Conservation (phyloP, 2,329 filamentous ascomycete genomes). For the Arthrocladium fulminans region DNA sequence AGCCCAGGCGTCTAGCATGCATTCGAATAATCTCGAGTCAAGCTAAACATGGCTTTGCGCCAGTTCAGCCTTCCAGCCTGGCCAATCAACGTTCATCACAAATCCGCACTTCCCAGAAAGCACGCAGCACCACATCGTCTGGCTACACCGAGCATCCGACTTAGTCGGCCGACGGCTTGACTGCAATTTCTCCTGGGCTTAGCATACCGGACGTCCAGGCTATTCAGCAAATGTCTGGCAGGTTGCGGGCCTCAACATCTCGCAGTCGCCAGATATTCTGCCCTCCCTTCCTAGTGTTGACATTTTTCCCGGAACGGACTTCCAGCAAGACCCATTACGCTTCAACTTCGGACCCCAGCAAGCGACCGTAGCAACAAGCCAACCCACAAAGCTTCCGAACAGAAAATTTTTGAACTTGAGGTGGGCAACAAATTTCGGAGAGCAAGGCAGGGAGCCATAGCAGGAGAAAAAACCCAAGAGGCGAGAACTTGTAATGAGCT, state of each 20-base stretch:
- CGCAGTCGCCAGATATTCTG: not conserved
- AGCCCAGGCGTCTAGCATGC: conserved; percentile 5
- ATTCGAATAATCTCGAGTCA: not conserved
- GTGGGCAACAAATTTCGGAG: not conserved
- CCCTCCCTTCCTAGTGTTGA: not conserved
- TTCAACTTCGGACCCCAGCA: conserved; percentile 2
- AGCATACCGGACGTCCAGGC: conserved; percentile 1
- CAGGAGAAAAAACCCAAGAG: not conserved
- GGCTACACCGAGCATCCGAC: not conserved
- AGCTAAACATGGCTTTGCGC: not conserved
- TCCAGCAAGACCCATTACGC: conserved; percentile 5
- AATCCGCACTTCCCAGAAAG: conserved; percentile 4
- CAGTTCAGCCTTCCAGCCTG: conserved; percentile 9
- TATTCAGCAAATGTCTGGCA: not conserved
- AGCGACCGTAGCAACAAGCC: conserved; percentile 3
- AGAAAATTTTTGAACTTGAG: not conserved
- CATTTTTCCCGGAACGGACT: conserved; percentile 1
- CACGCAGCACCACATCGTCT: conserved; percentile 1
- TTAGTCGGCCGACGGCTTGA: conserved; percentile 1
- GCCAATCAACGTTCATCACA: conserved; percentile 1
- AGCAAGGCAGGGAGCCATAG: not conserved
- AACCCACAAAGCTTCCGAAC: conserved; percentile 5
- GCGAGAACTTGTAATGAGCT: conserved; percentile 6
- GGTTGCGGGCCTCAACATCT: not conserved
- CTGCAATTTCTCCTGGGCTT: conserved; percentile 6